phyloP scores from a whole-genome alignment of 2,329 filamentous ascomycete genomes.

The Alternaria sp. region DNA sequence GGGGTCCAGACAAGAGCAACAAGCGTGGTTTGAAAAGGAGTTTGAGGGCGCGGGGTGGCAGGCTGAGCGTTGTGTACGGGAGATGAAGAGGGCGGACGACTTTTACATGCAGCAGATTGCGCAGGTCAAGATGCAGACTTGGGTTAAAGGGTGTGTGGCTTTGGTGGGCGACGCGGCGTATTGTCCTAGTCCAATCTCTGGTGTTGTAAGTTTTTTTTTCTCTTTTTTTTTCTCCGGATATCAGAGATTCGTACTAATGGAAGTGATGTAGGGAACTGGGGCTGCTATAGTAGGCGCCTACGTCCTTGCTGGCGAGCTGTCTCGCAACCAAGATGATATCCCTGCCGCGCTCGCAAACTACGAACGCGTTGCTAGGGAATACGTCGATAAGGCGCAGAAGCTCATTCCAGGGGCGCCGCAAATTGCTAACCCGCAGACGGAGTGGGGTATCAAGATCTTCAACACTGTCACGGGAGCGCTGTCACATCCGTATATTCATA shows the following conservation, averaged over 20 bases:
- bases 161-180: slow-evolving; percentile 54
- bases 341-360: slow-evolving; percentile 36
- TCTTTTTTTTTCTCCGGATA: no score
- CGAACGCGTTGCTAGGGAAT: slow-evolving; percentile 31
- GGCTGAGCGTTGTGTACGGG: slow-evolving; percentile 48
- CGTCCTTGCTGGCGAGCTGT: slow-evolving; percentile 51
- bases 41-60: slow-evolving; percentile 54
- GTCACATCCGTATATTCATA: slow-evolving; percentile 22
- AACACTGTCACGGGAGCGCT: slow-evolving; percentile 29
- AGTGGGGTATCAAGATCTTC: slow-evolving; percentile 33
- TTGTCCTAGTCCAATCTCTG: slow-evolving; percentile 48
- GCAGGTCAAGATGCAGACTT: slow-evolving; percentile 51
- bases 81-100: slow-evolving; percentile 53
- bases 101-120: slow-evolving; percentile 58
- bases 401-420: slow-evolving; percentile 38
- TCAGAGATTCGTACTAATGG: slow-evolving; percentile 11
- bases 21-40: slow-evolving; percentile 33
- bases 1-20: slow-evolving; percentile 30
- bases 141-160: slow-evolving; percentile 47
- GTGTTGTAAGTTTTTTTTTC: slow-evolving; percentile 27
- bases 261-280: slow-evolving; percentile 36
- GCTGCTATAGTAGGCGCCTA: slow-evolving; percentile 53
- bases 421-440: slow-evolving; percentile 37
- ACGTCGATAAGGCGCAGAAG: slow-evolving; percentile 36
- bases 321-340: slow-evolving; percentile 30